Percentiles rank a stretch among this genome's conserved stretches.
Evolutionary conservation across 2,329 filamentous ascomycete genomes (phyloP).

Genomic region (Fusarium armeniacum): DNA sequence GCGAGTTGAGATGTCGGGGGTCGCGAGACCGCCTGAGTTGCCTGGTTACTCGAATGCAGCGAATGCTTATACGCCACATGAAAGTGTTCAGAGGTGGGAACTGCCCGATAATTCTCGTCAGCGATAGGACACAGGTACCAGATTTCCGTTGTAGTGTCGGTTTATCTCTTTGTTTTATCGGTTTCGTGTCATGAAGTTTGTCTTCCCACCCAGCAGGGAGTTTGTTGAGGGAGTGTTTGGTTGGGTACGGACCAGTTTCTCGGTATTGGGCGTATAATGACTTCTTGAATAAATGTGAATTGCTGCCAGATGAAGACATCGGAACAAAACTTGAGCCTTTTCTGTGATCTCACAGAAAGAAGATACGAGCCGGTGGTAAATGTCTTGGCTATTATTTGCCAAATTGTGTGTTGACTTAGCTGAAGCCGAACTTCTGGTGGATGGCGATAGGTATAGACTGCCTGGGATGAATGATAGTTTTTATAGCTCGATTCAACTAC

Average conservation of each 20-base stretch:
- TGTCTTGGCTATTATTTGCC: neutral
- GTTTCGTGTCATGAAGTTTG: neutral
- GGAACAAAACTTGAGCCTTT: neutral
- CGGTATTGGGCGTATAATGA: neutral
- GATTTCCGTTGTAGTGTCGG: accelerated
- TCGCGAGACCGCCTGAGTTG: slow-evolving; percentile 36
- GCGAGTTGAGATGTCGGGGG: slow-evolving; percentile 40
- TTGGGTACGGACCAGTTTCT: neutral
- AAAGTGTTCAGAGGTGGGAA: slow-evolving; percentile 43
- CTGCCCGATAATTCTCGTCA: slow-evolving; percentile 42
- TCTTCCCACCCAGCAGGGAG: neutral
- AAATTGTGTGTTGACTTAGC: neutral
- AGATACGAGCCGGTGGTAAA: neutral
- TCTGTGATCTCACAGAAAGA: neutral
- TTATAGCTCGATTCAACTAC: too few relatives aligned
- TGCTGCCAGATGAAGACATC: neutral
- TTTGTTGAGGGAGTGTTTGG: neutral
- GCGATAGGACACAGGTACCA: neutral
- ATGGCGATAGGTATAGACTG: too few relatives aligned
- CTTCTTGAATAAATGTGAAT: neutral
- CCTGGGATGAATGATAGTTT: too few relatives aligned
- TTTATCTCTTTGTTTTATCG: neutral
- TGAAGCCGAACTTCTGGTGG: too few relatives aligned
- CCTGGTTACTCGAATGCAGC: slow-evolving; percentile 31
- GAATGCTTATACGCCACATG: slow-evolving; percentile 23